phyloP scores from a whole-genome alignment of 2,329 filamentous ascomycete genomes.

The Diaporthe vexans region DNA sequence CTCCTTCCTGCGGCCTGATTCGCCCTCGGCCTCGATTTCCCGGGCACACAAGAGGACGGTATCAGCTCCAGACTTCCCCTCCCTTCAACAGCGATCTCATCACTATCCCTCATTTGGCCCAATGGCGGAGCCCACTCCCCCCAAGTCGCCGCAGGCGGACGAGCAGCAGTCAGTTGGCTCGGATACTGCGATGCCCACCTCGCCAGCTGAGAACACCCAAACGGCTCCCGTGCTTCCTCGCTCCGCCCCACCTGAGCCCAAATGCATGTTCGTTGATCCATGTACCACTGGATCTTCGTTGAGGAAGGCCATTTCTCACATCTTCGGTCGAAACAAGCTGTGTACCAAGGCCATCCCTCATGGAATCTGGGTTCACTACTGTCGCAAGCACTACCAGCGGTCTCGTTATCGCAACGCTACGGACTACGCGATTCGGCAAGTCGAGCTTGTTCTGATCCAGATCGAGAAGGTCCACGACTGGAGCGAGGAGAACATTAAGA shows the following conservation, averaged over 20 bases:
- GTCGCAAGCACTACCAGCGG: conserved; percentile 87
- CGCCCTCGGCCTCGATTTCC: conserved; percentile 36
- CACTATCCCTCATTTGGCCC: conserved; percentile 44
- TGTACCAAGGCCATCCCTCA: conserved; percentile 79
- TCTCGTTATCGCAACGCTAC: conserved; percentile 76
- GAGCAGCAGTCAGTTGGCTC: conserved; percentile 42
- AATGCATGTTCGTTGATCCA: conserved; percentile 69
- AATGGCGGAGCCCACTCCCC: conserved; percentile 48
- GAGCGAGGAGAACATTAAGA: conserved; percentile 63
- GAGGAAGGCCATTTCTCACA: conserved; percentile 84
- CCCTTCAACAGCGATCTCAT: conserved; percentile 45
- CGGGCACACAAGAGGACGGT: conserved; percentile 63
- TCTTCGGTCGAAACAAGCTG: conserved; percentile 87
- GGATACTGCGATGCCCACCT: conserved; percentile 38
- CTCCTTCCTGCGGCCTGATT: conserved; percentile 44
- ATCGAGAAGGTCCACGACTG: conserved; percentile 74
- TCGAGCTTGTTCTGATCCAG: conserved; percentile 73
- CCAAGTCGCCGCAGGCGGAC: conserved; percentile 46
- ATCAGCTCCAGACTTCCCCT: conserved; percentile 63
- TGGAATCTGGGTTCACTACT: conserved; percentile 81
- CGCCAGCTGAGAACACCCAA: conserved; percentile 20
- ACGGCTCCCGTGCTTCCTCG: background rate
- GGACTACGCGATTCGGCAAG: conserved; percentile 73
- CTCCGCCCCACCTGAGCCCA: conserved; percentile 44
- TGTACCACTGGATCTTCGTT: conserved; percentile 73